These are phyloP conservation scores for Urostyla sp. DNA, from an alignment of 73 alveolate genomes.

Conservation along the genomic window DNA sequence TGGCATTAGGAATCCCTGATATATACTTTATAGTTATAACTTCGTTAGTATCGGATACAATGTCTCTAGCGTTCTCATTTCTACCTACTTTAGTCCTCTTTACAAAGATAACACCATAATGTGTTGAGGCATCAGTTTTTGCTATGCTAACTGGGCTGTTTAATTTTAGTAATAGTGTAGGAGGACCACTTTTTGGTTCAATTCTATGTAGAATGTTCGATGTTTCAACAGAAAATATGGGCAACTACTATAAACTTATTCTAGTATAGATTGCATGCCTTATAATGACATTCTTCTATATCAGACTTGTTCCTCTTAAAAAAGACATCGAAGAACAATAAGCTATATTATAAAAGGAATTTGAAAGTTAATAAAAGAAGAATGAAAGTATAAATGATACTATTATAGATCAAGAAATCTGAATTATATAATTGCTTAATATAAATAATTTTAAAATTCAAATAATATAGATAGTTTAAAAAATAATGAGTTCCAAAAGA, in stretches of 20 bases:
- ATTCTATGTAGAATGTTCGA: conserved; percentile 10
- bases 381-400: neutral
- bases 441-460: neutral
- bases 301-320: conserved; percentile 25
- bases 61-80: conserved; percentile 37
- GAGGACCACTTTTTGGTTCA: conserved; percentile 35
- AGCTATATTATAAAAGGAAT: neutral
- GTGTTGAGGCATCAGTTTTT: conserved; percentile 62
- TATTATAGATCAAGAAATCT: neutral
- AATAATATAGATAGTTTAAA: neutral
- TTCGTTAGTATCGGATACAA: conserved; percentile 11
- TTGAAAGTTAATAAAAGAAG: neutral
- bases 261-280: neutral
- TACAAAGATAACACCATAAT: conserved; percentile 51
- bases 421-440: neutral
- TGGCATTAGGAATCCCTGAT: neutral
- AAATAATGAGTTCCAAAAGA: neutral
- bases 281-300: neutral
- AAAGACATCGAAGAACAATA: conserved; percentile 14
- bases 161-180: conserved; percentile 17
- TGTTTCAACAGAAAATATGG: conserved; percentile 3
- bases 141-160: conserved; percentile 36
- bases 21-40: neutral
- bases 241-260: neutral
- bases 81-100: conserved; percentile 57